Evolutionary conservation across 495 filamentous ascomycete species (phyloP), one percentile per base, ranked within the genome.

Genomic region (Rhypophila decipiens): DNA sequence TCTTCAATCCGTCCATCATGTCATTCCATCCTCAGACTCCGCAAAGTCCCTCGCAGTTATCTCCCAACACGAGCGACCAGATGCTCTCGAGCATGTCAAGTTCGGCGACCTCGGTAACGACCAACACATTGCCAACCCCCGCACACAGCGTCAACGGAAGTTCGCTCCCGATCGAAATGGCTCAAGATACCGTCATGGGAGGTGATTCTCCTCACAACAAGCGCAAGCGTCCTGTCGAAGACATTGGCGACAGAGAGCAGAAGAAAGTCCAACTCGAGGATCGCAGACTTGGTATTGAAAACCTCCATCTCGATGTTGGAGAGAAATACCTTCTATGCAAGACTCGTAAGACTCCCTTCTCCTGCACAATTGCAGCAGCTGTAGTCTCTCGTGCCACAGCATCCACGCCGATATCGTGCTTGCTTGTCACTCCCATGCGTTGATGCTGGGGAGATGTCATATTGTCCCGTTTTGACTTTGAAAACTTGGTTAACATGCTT

Each of bases 1-100:
- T 17, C 42, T 12, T 44, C 40, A 58, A 45, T 49, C 42, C 33
- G 47, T 58, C 58, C 61, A 71, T 63, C 61, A 75, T 75, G 72
- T 74, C 67, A 58, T 74, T 76, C 66, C 73, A 77, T 57, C 76
- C 76, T 33, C 74, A 77, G 52, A 79, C 76, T n/a, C 76, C 76
- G 50, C 72, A 79, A 62, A 79, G 76, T 52, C 76, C 76, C 56
- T 78, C 76, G 56, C 71, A 74, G 51, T 63, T 72, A 49, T 74
- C 71, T 46, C 71, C 72, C 29, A 65, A 57, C 52, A 65, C 65
- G 55, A 68, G 57, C 53, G 70, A 73, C 46, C 64, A 61, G 45
- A 58, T 56, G 49, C 27, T 31, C 27, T 7, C 13, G 44, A 72
- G 67, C 67, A 63, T 68, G 62, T 65, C 61, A 44, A 66, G 62